Evolutionary conservation across 768 basidiomycete species (phyloP), one percentile per base, ranked within the genome.

Genomic region (Pleurotus tuoliensis): DNA sequence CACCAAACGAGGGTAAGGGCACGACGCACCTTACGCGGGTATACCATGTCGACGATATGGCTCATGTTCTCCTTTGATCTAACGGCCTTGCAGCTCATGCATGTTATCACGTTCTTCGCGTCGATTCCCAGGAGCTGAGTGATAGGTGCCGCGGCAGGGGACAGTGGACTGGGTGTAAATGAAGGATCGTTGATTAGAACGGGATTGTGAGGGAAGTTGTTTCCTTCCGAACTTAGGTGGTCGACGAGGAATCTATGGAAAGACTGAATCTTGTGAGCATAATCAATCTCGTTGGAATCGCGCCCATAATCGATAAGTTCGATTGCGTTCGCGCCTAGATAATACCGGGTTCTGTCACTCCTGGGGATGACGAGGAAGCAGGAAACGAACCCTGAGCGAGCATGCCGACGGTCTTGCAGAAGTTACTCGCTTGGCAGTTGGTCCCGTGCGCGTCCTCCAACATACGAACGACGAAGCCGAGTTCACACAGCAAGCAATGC

Each of bases 361-460:
- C 30, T 8, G 11, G 11, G 30, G 30, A 34, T 34, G 9, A 34
- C 8, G 2, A 38, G 9, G 24, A 43, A 48, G 24, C 39, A 18
- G 45, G 40, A 20, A 49, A 56, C 4, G 52, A 64, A 4, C 94
- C 84, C 71, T 94, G 92, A 5, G 92, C 90, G 30, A 94, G 81
- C 2, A 92, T 86, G 15, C 91, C 88, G 45, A 98, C 90, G 2
- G 94, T 90, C 70, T 93, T 89, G 69, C 94, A 98, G 64, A 98
- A 99, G 69, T 99, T 99, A 69, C 89, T 94, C 4, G 94, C 86
- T 69, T 98, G 96, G 64, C 96, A 98, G 63, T 99, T 98, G 16
- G 81, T 91, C 0, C 97, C 97, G 39, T 78, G 80, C 0, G 97
- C 96, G 65, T 98, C 95, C 69, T 96, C 93, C 37, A 99, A 78